Conservation (phyloP, 768 basidiomycete genomes). For the Pleurotus eryngii region DNA sequence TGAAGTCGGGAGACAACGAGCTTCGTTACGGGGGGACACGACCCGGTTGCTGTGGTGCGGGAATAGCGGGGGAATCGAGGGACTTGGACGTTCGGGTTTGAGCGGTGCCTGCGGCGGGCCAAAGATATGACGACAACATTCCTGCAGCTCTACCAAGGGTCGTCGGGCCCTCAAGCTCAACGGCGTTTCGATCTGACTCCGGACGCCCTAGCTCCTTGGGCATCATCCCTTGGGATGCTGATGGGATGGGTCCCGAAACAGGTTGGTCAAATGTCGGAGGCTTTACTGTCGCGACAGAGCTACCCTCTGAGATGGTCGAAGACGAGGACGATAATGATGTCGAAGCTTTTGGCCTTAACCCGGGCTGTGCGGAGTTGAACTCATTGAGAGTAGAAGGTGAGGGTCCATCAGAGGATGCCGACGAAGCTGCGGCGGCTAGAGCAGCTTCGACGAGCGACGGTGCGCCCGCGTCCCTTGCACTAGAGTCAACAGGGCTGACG, state of each 20-base stretch:
- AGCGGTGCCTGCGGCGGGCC: not conserved
- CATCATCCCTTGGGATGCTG: not conserved
- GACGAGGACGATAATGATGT: not conserved
- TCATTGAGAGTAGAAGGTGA: not conserved
- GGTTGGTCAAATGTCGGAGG: not conserved
- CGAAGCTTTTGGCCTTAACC: not conserved
- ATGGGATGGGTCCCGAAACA: not conserved
- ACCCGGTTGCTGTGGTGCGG: not conserved
- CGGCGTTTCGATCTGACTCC: not conserved
- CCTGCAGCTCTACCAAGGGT: slow-evolving; percentile 5
- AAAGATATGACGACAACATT: slow-evolving; percentile 6
- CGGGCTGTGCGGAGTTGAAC: not conserved
- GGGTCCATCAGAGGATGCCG: not conserved
- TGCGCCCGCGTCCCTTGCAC: not conserved
- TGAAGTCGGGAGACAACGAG: not conserved
- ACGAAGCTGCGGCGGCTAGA: not conserved
- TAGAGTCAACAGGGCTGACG: slow-evolving; percentile 1
- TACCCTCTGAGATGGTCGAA: not conserved
- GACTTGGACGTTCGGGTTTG: not conserved
- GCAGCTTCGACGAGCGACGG: slow-evolving; percentile 4
- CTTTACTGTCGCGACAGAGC: not conserved
- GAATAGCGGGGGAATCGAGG: not conserved
- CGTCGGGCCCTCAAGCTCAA: not conserved
- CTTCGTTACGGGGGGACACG: not conserved
- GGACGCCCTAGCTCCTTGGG: not conserved